Conservation (phyloP, 2,329 filamentous ascomycete species). For the Ascochyta fabae region DNA sequence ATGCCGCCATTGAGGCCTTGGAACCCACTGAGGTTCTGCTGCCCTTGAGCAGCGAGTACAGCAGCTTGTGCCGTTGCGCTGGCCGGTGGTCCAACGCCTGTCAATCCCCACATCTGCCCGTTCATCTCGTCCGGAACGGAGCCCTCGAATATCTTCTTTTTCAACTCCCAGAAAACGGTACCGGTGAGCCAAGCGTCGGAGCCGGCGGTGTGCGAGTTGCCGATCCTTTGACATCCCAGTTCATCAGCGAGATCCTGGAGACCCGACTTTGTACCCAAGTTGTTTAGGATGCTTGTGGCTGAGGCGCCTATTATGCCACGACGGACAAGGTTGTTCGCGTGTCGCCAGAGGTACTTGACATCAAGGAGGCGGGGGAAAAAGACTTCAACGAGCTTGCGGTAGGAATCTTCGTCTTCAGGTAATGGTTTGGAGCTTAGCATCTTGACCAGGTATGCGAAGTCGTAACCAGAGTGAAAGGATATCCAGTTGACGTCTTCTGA, state of each 20-base stretch:
- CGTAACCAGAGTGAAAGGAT: slow-evolving; percentile 96
- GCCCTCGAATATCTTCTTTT: slow-evolving; percentile 84
- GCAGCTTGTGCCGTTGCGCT: slow-evolving; percentile 62
- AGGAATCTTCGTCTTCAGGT: slow-evolving; percentile 87
- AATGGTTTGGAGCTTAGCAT: slow-evolving; percentile 82
- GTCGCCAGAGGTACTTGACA: slow-evolving; percentile 96
- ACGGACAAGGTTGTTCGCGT: slow-evolving; percentile 72
- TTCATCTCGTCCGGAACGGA: slow-evolving; percentile 79
- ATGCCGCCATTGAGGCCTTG: slow-evolving; percentile 46
- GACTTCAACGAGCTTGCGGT: slow-evolving; percentile 84
- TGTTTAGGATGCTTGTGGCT: slow-evolving; percentile 77
- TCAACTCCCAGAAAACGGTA: slow-evolving; percentile 92
- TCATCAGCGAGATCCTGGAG: slow-evolving; percentile 94
- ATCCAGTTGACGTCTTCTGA: slow-evolving; percentile 93
- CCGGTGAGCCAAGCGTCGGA: slow-evolving; percentile 94
- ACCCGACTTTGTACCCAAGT: slow-evolving; percentile 88
- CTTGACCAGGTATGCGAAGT: slow-evolving; percentile 97
- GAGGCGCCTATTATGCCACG: slow-evolving; percentile 47
- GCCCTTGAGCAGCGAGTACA: slow-evolving; percentile 52
- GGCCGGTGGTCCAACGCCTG: slow-evolving; percentile 61
- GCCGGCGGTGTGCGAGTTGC: slow-evolving; percentile 88
- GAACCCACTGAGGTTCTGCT: slow-evolving; percentile 38
- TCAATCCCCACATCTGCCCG: slow-evolving; percentile 92
- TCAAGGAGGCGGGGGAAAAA: slow-evolving; percentile 96
- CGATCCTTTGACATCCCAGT: slow-evolving; percentile 86